Base-by-base conservation (phyloP, 495 filamentous ascomycete genomes). In the Penicilliopsis zonata region DNA sequence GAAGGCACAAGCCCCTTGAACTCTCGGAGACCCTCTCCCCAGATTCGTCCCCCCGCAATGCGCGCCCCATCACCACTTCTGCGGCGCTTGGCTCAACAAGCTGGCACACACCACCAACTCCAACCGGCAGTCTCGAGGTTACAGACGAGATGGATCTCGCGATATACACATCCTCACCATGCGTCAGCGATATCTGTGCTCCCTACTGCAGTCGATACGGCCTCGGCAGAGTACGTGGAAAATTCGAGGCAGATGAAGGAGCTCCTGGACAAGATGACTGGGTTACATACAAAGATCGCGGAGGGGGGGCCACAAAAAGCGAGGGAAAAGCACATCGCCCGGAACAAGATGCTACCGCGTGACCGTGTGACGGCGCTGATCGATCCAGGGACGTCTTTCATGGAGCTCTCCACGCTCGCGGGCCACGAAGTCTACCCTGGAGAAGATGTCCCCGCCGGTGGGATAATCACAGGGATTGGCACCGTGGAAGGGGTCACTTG, bases 281-380 rank as follows among this genome's bases (percentile, higher is more conserved):
- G 55, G 27, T 64, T 96, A 31, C 87, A 93, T 28, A 52, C 55
- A 13, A 72, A 64, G 37, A 80, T 84, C 27, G 70, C 79, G 15
- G 61, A 71, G 39, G 90, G 90, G 16, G 90, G 92, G 0, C 56
- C 84, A 0, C 65, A 74, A 40, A 93, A 93, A 47, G 84, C 92
- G 3, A 67, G 82, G 31, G 76, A 94, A 35, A 98, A 95, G 57
- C 90, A 96, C 53, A 50, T 92, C 16, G 72, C 70, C 14, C 65
- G 87, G 24, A 82, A 84, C 31, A 96, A 95, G 67, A 95, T 98
- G 90, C 67, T 98, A 10, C 81, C 86, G 1, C 66, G 90, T 35
- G 92, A 98, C 44, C 80, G 90, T 5, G 72, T 98, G 17, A 82
- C 86, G 0, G 78, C 85, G 1, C 60, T 98, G 33, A 72, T 95